A percentile compares a stretch with the other conserved stretches of the same genome.
These are phyloP conservation scores for Trichophyton schoenleinii DNA, from an alignment of 2,329 filamentous ascomycete species.

Conservation along the genomic window DNA sequence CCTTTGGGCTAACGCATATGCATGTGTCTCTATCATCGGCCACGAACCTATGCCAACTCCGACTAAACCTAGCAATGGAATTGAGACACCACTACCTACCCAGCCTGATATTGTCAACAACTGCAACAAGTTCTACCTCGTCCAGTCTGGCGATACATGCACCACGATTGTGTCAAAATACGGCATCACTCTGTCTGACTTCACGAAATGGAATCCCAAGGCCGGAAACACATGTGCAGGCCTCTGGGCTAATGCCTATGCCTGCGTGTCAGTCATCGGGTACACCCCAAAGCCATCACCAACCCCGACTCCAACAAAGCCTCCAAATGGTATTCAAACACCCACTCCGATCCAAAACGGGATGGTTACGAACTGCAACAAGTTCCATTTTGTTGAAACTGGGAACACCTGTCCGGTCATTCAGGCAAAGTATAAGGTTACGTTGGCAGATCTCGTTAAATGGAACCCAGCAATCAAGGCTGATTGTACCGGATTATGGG, in stretches of 20 bases:
- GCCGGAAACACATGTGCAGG: conserved; percentile 13
- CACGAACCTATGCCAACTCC: background rate
- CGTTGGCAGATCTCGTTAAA: background rate
- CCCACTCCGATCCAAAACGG: background rate
- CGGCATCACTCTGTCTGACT: conserved; percentile 10
- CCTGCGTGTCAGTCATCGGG: background rate
- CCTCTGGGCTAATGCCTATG: background rate
- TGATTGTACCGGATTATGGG: background rate
- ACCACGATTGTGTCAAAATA: conserved; percentile 14
- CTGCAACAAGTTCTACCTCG: conserved; percentile 5
- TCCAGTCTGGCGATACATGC: conserved; percentile 16
- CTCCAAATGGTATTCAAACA: background rate
- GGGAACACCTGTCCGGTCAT: background rate
- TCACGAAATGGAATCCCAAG: conserved; percentile 17
- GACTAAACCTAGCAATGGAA: background rate
- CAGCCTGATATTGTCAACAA: conserved; percentile 15
- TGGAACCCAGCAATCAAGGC: background rate
- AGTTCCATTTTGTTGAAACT: background rate
- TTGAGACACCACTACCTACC: conserved; percentile 8
- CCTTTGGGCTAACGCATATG: conserved; percentile 2
- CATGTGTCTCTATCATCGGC: conserved; percentile 1
- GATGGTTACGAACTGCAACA: background rate
- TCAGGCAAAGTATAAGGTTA: background rate
- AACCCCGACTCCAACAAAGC: background rate
- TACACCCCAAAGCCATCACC: background rate